Evolutionary conservation across 129 eudicot genomes (phyloP).

Genomic region (Centaurea solstitialis): DNA sequence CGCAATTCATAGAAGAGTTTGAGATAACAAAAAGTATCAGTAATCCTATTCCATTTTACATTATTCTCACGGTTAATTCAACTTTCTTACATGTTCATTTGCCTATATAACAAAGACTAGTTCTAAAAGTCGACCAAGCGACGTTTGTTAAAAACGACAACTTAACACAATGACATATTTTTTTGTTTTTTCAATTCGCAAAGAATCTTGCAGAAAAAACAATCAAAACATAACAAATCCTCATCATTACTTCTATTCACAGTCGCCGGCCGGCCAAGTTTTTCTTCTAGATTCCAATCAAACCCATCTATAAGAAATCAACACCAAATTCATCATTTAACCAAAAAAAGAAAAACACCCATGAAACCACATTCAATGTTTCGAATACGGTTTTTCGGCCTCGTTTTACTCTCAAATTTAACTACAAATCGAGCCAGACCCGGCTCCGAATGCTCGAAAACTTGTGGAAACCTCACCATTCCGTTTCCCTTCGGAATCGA

Average conservation of each 20-base stretch:
- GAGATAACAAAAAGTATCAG: too few species aligned
- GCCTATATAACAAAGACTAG: too few species aligned
- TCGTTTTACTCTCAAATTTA: not conserved
- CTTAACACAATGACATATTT: not conserved
- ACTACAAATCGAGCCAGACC: not conserved
- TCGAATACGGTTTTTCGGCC: not conserved
- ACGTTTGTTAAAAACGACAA: not conserved
- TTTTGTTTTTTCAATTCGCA: too few species aligned
- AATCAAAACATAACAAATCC: not conserved
- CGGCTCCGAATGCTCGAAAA: not conserved
- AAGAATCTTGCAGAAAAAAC: not conserved
- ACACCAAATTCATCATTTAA: not conserved
- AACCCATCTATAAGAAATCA: not conserved
- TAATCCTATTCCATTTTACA: too few species aligned
- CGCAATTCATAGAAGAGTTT: too few species aligned
- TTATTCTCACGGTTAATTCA: too few species aligned
- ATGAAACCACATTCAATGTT: not conserved
- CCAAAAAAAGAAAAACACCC: not conserved
- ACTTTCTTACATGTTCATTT: too few species aligned
- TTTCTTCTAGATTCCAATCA: too few species aligned
- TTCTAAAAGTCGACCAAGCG: not conserved
- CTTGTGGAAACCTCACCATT: constrained; percentile 2
- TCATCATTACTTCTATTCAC: not conserved
- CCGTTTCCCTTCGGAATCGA: constrained; percentile 27
- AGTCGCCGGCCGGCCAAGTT: not conserved